Conservation (phyloP, 2,329 filamentous ascomycete genomes). For the Trichoderma endophyticum region DNA sequence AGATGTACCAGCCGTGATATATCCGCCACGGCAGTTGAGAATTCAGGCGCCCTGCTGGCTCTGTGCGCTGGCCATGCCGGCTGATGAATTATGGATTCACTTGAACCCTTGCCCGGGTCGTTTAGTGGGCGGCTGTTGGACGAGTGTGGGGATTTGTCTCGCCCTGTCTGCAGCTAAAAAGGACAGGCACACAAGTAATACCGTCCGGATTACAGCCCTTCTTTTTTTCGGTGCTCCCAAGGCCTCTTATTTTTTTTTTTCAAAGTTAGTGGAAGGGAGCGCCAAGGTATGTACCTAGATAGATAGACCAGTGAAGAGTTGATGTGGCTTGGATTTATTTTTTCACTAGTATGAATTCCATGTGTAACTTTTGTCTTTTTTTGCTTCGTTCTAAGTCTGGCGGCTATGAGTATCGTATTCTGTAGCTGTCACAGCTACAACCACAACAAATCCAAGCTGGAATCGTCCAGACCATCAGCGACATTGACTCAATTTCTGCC, state of each 20-base stretch:
- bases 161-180: slow-evolving; percentile 5
- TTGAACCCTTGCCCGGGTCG: background rate
- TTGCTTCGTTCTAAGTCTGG: background rate
- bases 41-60: background rate
- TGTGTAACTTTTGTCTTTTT: background rate
- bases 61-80: slow-evolving; percentile 8
- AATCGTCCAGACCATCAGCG: background rate
- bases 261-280: background rate
- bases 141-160: background rate
- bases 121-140: slow-evolving; percentile 5
- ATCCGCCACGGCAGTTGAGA: background rate
- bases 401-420: background rate
- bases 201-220: background rate
- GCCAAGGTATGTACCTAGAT: background rate
- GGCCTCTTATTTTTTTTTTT: background rate
- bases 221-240: background rate
- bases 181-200: background rate
- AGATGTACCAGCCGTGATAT: background rate
- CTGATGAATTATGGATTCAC: background rate
- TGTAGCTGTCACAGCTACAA: background rate
- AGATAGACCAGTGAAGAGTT: background rate
- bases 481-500: background rate
- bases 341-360: background rate
- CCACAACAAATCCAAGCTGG: background rate
- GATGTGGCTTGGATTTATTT: background rate